Conservation (phyloP, 345 rosid genomes). For the Jatropha curcas region DNA sequence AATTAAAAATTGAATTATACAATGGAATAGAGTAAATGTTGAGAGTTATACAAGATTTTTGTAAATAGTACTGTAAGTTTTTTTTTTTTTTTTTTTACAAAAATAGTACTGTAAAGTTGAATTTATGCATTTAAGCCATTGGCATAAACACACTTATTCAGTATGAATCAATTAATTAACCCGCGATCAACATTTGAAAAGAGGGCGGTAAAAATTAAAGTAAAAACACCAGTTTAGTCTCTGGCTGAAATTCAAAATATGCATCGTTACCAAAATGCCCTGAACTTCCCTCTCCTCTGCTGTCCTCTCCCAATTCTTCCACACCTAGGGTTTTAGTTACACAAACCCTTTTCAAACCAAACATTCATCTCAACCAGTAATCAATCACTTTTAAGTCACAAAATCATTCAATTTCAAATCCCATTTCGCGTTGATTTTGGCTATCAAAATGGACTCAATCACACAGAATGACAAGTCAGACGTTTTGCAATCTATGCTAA, state of each 20-base stretch:
- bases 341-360: too few species aligned
- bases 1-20: too few species aligned
- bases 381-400: not conserved
- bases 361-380: not conserved
- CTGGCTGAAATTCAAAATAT: slow-evolving; percentile 42
- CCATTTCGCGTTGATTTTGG: slow-evolving; percentile 11
- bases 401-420: slow-evolving; percentile 13
- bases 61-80: too few species aligned
- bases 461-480: slow-evolving; percentile 21
- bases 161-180: too few species aligned
- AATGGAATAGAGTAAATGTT: too few species aligned
- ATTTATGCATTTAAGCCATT: too few species aligned
- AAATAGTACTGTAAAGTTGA: too few species aligned
- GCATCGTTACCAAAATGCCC: slow-evolving; percentile 34
- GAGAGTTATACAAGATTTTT: too few species aligned
- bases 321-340: slow-evolving; percentile 8
- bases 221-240: not conserved
- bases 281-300: slow-evolving; percentile 40
- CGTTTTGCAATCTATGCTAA: slow-evolving; percentile 44
- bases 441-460: slow-evolving; percentile 31
- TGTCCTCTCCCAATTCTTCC: not conserved
- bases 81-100: too few species aligned
- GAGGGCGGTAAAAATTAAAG: too few species aligned
- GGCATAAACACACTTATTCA: too few species aligned
- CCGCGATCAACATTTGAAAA: too few species aligned